Conservation (phyloP, 768 basidiomycete genomes). For the Nevesoporus exiguus region DNA sequence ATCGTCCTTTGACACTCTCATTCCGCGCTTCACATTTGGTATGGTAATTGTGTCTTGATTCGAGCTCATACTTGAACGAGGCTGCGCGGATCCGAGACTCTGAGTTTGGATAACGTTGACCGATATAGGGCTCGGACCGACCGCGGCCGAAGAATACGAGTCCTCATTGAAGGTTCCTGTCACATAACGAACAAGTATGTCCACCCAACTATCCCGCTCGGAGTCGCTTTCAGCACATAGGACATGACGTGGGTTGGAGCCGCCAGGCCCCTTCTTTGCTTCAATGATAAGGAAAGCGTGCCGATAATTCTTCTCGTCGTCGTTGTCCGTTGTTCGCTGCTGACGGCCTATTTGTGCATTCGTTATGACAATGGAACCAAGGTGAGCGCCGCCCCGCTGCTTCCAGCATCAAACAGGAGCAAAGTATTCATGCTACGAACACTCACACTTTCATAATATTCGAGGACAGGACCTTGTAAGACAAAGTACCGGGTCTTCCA, state of each 20-base stretch:
- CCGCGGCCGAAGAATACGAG: conserved; percentile 41
- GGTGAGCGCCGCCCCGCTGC: conserved; percentile 85
- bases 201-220: conserved; percentile 93
- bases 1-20: conserved; percentile 57
- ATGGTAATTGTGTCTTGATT: conserved; percentile 27
- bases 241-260: conserved; percentile 78
- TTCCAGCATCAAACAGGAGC: conserved; percentile 12
- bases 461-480: conserved; percentile 81
- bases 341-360: conserved; percentile 96
- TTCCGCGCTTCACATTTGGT: conserved; percentile 32
- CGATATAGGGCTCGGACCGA: conserved; percentile 30
- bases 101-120: conserved; percentile 26
- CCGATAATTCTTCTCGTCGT: conserved; percentile 91
- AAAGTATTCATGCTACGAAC: background rate
- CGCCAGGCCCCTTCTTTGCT: conserved; percentile 67
- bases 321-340: conserved; percentile 58
- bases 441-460: conserved; percentile 95
- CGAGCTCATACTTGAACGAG: conserved; percentile 58
- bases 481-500: conserved; percentile 98
- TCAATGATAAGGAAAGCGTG: conserved; percentile 98
- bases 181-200: conserved; percentile 86
- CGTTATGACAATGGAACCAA: conserved; percentile 88
- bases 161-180: conserved; percentile 79
- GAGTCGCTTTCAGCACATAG: conserved; percentile 94
- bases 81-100: conserved; percentile 35